Evolutionary conservation across 2,329 filamentous ascomycete species (phyloP), one percentile per base, ranked within the genome.

Genomic region (Pleochaeta shiraiana): DNA sequence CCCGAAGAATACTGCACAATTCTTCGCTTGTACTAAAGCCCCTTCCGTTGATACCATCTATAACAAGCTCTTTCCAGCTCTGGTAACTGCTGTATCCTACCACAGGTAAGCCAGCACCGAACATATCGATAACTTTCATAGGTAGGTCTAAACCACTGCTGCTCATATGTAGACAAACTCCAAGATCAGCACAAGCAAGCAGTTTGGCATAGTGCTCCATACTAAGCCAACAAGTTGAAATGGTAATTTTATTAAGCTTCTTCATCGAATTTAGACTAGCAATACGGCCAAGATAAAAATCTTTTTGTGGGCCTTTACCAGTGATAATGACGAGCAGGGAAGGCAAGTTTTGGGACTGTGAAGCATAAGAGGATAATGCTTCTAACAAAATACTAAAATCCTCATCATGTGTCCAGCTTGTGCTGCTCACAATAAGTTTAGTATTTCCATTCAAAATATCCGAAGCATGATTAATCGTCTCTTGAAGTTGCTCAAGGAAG

Each of bases 91-190:
- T 83, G 79, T 93, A 97, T 3, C 90, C 92, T 0, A 86, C 85
- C 0, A 98, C 93, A 0, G 93, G 93, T 31, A 98, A 77, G 0
- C 92, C 93, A 0, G 91, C 87, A 1, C 93, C 93, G 73, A 98
- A 97, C 91, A 98, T 96, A 73, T 98, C 93, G 16, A 98, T 91
- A 0, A 98, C 90, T 76, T 98, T 98, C 93, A 98, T 98, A 0
- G 93, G 93, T 24, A 98, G 78, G 74, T 98, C 93, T 0, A 98
- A 90, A 0, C 93, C 93, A 1, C 90, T 95, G 68, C 88, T 95
- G 16, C 90, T 96, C 68, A 84, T 95, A 76, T 98, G 93, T 30
- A 98, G 77, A 65, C 89, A 95, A 28, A 98, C 83, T 11, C 93
- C 93, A 0, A 98, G 78, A 70, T 96, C 92, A 2, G 93, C 90